Evolutionary conservation across 257 asterid species (phyloP).

Genomic region (Coffea canephora): DNA sequence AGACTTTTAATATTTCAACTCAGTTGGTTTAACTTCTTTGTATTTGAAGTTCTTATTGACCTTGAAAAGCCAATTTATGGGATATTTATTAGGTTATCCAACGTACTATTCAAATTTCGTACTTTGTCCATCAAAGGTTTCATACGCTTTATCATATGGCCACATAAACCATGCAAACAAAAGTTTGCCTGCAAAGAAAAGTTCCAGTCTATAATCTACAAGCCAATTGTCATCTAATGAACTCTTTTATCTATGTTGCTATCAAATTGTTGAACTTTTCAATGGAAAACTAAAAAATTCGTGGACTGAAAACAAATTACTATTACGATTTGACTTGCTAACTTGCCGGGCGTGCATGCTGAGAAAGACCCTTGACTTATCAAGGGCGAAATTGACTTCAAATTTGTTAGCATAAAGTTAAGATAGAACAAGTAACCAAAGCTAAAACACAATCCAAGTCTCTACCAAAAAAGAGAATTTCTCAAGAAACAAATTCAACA

Average conservation of each 20-base stretch:
- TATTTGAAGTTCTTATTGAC: background rate
- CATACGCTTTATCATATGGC: background rate
- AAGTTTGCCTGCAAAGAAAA: background rate
- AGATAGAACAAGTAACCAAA: constrained; percentile 4
- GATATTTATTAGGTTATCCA: background rate
- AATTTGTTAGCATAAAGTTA: background rate
- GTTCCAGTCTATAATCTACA: background rate
- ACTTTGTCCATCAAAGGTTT: background rate
- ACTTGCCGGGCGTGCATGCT: background rate
- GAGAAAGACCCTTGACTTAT: constrained; percentile 4
- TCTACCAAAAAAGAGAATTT: constrained; percentile 16
- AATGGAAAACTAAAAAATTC: background rate
- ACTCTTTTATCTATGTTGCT: background rate
- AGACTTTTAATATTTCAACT: background rate
- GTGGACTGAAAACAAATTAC: background rate
- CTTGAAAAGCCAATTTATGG: background rate
- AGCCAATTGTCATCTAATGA: background rate
- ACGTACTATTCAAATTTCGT: background rate
- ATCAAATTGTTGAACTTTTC: background rate
- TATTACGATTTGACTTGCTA: background rate
- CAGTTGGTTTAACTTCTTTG: background rate
- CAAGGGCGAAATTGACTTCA: constrained; percentile 5
- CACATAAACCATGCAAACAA: background rate
- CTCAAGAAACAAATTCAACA: constrained; percentile 10
- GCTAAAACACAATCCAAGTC: background rate